Percentiles rank a stretch among this genome's conserved stretches.
These are phyloP conservation scores for Phaeotremella fagi DNA, from an alignment of 768 basidiomycete species.

Conservation along the genomic window DNA sequence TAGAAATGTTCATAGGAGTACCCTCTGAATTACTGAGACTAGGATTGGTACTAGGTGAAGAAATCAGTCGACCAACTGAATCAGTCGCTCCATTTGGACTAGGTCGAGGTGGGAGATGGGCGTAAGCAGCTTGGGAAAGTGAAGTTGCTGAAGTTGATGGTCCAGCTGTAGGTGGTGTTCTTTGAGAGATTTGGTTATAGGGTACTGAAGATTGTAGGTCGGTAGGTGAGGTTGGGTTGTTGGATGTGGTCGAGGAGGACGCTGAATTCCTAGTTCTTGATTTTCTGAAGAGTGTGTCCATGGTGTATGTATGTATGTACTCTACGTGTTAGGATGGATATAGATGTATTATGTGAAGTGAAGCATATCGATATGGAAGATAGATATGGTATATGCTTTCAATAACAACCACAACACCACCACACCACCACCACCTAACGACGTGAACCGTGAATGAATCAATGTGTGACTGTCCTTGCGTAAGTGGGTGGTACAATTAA, in stretches of 20 bases:
- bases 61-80: slow-evolving; percentile 17
- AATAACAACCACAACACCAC: no score
- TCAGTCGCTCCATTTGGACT: not conserved
- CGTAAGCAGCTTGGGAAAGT: not conserved
- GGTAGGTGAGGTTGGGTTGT: slow-evolving; percentile 6
- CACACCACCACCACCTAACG: no score
- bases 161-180: slow-evolving; percentile 19
- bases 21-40: slow-evolving; percentile 37
- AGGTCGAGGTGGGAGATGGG: slow-evolving; percentile 1
- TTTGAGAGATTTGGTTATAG: slow-evolving; percentile 19
- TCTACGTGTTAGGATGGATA: no score
- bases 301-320: no score
- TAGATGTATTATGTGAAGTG: no score
- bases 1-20: slow-evolving; percentile 60
- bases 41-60: slow-evolving; percentile 26
- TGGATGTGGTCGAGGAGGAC: slow-evolving; percentile 16
- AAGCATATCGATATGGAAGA: no score
- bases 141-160: slow-evolving; percentile 10
- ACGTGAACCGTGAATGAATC: no score
- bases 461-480: no score
- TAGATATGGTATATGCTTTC: no score
- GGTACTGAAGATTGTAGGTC: slow-evolving; percentile 17
- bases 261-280: slow-evolving; percentile 4
- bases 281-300: slow-evolving; percentile 27
- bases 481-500: no score